Base-by-base conservation (phyloP, 305 asterid genomes). In the Petunia hybrid region DNA sequence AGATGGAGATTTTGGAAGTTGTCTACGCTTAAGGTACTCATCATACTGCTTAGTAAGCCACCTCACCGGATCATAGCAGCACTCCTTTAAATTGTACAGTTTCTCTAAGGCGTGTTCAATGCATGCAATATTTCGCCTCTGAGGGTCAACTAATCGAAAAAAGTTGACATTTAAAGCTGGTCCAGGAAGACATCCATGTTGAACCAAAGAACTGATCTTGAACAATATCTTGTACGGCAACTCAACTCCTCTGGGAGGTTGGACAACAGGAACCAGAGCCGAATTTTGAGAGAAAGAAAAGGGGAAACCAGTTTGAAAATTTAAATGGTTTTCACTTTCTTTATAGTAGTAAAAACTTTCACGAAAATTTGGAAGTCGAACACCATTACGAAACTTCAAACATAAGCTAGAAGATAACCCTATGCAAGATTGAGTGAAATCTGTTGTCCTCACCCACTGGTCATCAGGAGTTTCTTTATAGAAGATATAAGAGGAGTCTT, bases 331-430 rank as follows among this genome's bases (percentile, higher is more conserved):
- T 46, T 81, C 90, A 69, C 83, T 88, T 87, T 92, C 97, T 46
- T 78, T 79, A 65, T 87, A 95, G 83, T 88, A 85, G 4, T 84
- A 66, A 76, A 96, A 94, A 83, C 85, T 73, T 80, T 89, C 92
- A 2, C 71, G 78, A 79, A 96, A 86, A 53, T 87, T 83, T 9
- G 98, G 97, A 82, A 94, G 91, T 35, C 40, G 81, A 85, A 83
- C 82, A 67, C 81, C 89, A 6, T 40, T 8, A 14, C 90, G 93
- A 77, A 96, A 91, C 88, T 90, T 89, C 82, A 96, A 85, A 79
- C 97, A 94, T 78, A 96, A 41, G 38, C 97, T 91, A 38, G 99
- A 93, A 76, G 99, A 90, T 60, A 92, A 97, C 59, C 99, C 99
- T 8, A 94, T 92, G 66, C 83, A 84, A 9, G 87, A 87, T 56